These are phyloP conservation scores for Oryza glaberrima DNA, from an alignment of 176 grass and related monocot species.

Conservation along the genomic window DNA sequence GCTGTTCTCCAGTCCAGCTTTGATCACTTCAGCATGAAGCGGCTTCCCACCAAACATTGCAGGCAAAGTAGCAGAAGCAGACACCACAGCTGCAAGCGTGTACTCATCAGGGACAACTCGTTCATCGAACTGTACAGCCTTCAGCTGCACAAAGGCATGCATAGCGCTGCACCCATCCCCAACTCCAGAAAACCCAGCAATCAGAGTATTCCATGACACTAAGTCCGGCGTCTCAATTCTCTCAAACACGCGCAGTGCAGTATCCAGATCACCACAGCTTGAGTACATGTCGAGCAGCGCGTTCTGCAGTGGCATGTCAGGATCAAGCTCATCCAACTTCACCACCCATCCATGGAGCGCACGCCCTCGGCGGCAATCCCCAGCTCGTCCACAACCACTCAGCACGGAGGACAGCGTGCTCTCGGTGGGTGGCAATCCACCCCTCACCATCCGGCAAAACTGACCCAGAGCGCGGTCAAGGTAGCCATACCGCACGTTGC, in stretches of 20 bases:
- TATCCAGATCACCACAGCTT: constrained; percentile 58
- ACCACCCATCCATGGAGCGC: constrained; percentile 77
- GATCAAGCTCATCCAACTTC: constrained; percentile 59
- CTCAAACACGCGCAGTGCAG: constrained; percentile 54
- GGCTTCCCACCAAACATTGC: constrained; percentile 62
- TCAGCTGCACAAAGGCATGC: constrained; percentile 57
- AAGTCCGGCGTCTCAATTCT: constrained; percentile 63
- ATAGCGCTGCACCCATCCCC: constrained; percentile 63
- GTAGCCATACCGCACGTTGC: constrained; percentile 61
- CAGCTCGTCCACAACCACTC: constrained; percentile 51
- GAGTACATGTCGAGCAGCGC: constrained; percentile 82
- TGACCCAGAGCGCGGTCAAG: constrained; percentile 44
- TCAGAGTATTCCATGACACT: constrained; percentile 88
- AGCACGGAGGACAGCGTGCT: constrained; percentile 60
- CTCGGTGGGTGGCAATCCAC: constrained; percentile 51
- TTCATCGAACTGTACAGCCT: constrained; percentile 9
- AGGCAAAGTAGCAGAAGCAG: constrained; percentile 64
- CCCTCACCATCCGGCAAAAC: constrained; percentile 53
- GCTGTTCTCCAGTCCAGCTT: constrained; percentile 56
- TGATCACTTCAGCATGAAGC: constrained; percentile 70
- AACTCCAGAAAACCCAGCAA: constrained; percentile 64
- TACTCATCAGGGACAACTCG: constrained; percentile 65
- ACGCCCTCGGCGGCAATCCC: constrained; percentile 45
- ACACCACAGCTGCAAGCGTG: constrained; percentile 73
- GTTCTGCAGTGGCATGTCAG: constrained; percentile 69